phyloP scores from a whole-genome alignment of 2,329 filamentous ascomycete species.

The Colletotrichum euphorbiae region DNA sequence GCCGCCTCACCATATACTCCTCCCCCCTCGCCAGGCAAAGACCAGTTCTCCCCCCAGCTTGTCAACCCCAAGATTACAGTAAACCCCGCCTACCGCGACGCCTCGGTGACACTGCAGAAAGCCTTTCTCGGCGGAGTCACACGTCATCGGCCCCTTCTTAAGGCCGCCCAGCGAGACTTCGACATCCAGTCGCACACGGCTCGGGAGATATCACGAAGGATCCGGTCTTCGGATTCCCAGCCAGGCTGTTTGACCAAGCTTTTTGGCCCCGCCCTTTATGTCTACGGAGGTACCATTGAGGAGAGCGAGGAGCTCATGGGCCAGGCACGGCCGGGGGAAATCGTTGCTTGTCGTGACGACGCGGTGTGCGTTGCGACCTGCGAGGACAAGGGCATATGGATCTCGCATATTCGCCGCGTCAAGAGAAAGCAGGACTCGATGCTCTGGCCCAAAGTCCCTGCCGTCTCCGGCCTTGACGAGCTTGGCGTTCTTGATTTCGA shows the following conservation, averaged over 20 bases:
- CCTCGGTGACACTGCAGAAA: conserved; percentile 49
- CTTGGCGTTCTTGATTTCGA: conserved; percentile 47
- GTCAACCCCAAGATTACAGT: conserved; percentile 40
- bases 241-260: conserved; percentile 53
- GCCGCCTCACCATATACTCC: conserved; percentile 33
- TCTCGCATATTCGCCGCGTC: conserved; percentile 53
- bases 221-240: conserved; percentile 55
- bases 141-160: conserved; percentile 52
- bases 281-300: conserved; percentile 56
- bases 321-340: conserved; percentile 42
- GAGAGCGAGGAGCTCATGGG: conserved; percentile 42
- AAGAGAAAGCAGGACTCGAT: conserved; percentile 52
- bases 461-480: conserved; percentile 48
- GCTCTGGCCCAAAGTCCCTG: conserved; percentile 56
- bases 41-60: conserved; percentile 28
- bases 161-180: conserved; percentile 53
- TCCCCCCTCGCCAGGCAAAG: conserved; percentile 35
- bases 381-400: conserved; percentile 55
- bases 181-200: conserved; percentile 49
- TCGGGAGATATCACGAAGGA: conserved; percentile 54
- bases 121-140: conserved; percentile 53
- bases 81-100: conserved; percentile 34
- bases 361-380: conserved; percentile 52
- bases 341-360: conserved; percentile 52
- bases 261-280: conserved; percentile 51